These are phyloP conservation scores for Cunninghamia lanceolata DNA, from an alignment of 75 land plant species.

Conservation along the genomic window DNA sequence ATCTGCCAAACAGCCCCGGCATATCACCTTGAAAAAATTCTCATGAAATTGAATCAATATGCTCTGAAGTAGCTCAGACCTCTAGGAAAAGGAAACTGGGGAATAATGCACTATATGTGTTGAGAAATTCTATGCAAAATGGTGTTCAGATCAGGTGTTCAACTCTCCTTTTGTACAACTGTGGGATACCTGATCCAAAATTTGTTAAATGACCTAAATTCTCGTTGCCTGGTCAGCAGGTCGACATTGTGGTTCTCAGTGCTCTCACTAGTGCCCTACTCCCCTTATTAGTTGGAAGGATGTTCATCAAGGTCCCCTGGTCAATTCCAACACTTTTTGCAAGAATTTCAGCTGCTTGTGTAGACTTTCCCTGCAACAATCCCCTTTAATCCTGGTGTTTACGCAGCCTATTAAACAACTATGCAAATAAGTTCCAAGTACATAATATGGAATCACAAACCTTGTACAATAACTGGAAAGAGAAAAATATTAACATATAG, in stretches of 20 bases:
- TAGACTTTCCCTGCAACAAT: not conserved
- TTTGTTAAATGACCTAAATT: not conserved
- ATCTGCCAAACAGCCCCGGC: not conserved
- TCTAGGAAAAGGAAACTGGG: not conserved
- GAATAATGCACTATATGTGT: not conserved
- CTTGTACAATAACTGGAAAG: not conserved
- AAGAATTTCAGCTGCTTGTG: too few species aligned
- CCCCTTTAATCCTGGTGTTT: not conserved
- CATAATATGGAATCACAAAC: not conserved
- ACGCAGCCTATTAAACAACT: too few species aligned
- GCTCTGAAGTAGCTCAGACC: not conserved
- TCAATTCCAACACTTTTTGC: not conserved
- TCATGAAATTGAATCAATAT: not conserved
- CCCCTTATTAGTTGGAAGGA: not conserved
- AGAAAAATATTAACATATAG: not conserved
- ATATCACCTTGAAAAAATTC: not conserved
- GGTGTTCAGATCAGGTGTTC: not conserved
- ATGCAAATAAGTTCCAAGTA: not conserved
- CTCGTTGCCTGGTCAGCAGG: not conserved
- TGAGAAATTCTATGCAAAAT: not conserved
- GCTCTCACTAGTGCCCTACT: not conserved
- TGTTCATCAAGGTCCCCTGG: not conserved
- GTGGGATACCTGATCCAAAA: not conserved
- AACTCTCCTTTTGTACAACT: not conserved
- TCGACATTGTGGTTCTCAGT: not conserved